These are phyloP conservation scores for Nematocida ironsii DNA, from an alignment of 371 early-diverging fungal genomes.

Conservation along the genomic window DNA sequence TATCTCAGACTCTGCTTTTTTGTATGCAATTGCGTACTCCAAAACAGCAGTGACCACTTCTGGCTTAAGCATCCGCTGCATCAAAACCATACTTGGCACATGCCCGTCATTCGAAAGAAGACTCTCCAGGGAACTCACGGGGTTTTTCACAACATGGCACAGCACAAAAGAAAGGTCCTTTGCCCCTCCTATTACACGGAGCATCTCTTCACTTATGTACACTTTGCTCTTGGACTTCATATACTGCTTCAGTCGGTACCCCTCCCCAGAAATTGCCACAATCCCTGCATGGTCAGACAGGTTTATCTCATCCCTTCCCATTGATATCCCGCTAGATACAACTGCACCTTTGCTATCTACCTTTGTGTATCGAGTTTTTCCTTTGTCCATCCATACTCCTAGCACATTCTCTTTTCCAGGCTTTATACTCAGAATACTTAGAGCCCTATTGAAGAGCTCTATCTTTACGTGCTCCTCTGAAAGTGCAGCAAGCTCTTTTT, in stretches of 20 bases:
- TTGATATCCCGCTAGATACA: neutral
- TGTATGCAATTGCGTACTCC: slow-evolving; percentile 10
- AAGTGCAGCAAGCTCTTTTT: slow-evolving; percentile 5
- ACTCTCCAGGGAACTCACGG: neutral
- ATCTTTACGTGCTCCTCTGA: slow-evolving; percentile 44
- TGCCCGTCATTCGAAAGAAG: neutral
- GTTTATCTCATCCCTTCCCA: neutral
- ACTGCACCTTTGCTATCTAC: slow-evolving; percentile 9
- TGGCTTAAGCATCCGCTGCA: slow-evolving; percentile 15
- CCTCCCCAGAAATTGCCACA: slow-evolving; percentile 30
- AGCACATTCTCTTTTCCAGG: neutral
- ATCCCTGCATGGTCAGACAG: neutral
- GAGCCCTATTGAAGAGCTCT: slow-evolving; percentile 2
- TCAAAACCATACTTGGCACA: slow-evolving; percentile 4
- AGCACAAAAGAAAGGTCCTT: slow-evolving; percentile 36
- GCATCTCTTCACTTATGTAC: slow-evolving; percentile 17
- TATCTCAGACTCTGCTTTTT: neutral
- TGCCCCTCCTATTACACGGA: neutral
- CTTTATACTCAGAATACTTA: slow-evolving; percentile 2
- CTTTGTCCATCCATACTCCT: slow-evolving; percentile 19
- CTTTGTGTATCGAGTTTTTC: slow-evolving; percentile 8
- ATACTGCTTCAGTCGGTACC: slow-evolving; percentile 30
- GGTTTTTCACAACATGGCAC: slow-evolving; percentile 8
- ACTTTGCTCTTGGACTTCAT: neutral
- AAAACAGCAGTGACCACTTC: neutral